A percentile compares a stretch with the other conserved stretches of the same genome.
Evolutionary conservation across 148 eudicot genomes (phyloP).

Genomic region (Rhododendron ferrugineum): DNA sequence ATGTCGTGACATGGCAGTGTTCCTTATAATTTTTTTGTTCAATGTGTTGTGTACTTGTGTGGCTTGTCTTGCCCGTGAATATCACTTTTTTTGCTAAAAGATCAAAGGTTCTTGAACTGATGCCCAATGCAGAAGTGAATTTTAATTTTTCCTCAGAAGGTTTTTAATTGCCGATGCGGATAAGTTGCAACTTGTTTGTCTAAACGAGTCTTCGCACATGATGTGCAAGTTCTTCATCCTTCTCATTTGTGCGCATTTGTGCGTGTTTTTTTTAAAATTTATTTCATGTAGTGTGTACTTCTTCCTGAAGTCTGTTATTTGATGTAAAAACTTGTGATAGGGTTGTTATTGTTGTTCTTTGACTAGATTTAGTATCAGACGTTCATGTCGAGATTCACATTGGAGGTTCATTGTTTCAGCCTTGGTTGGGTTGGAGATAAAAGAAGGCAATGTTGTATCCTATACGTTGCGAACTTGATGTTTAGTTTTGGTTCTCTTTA

Average conservation of each 20-base stretch:
- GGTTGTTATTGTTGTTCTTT: slow-evolving; percentile 30
- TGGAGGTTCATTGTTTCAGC: slow-evolving; percentile 28
- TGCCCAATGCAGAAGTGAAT: neutral
- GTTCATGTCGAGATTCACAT: slow-evolving; percentile 14
- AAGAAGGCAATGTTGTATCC: slow-evolving; percentile 25
- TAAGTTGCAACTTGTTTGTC: neutral
- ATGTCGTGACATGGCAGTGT: neutral
- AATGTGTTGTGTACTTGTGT: neutral
- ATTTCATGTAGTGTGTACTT: neutral
- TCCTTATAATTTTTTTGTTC: neutral
- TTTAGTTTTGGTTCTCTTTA: neutral
- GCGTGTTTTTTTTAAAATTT: neutral
- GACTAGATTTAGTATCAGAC: slow-evolving; percentile 30
- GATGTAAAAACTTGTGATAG: neutral
- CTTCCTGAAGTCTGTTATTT: neutral
- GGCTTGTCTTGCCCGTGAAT: neutral
- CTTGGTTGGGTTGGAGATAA: slow-evolving; percentile 23
- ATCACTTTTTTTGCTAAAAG: neutral
- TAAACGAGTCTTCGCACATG: neutral
- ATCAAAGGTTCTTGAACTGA: neutral
- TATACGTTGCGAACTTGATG: slow-evolving; percentile 15
- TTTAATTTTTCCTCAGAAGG: neutral
- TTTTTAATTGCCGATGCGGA: neutral
- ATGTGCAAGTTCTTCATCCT: neutral
- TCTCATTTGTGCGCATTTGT: neutral